Evolutionary conservation across 495 filamentous ascomycete genomes (phyloP).

Genomic region (Hypoxylon fragiforme): DNA sequence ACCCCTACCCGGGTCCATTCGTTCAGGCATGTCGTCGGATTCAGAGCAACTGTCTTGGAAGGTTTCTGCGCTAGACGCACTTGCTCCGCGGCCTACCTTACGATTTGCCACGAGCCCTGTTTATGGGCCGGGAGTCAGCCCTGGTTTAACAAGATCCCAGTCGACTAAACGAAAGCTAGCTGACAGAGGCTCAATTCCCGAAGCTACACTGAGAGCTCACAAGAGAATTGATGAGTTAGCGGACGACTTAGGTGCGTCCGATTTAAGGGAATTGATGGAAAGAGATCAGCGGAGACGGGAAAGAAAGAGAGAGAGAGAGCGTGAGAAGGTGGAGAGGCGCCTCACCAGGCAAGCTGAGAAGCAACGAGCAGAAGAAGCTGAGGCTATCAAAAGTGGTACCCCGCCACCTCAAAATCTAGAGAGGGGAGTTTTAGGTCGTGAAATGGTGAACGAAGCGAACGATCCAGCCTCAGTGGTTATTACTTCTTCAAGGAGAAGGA

Average conservation of each 20-base stretch:
- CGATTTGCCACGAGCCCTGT: conserved; percentile 69
- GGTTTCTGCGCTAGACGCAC: conserved; percentile 70
- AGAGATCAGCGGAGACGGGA: conserved; percentile 78
- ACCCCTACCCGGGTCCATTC: conserved; percentile 69
- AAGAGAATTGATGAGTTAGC: conserved; percentile 79
- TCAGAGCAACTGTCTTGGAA: conserved; percentile 74
- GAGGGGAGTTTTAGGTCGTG: conserved; percentile 57
- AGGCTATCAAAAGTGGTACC: conserved; percentile 45
- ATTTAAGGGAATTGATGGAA: conserved; percentile 81
- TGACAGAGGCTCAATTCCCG: conserved; percentile 56
- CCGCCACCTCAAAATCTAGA: conserved; percentile 57
- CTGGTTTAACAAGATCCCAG: conserved; percentile 38
- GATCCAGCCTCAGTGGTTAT: conserved; percentile 49
- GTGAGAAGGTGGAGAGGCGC: conserved; percentile 68
- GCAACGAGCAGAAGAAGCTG: conserved; percentile 54
- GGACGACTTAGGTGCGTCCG: conserved; percentile 77
- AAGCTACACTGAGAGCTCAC: conserved; percentile 67
- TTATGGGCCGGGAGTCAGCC: conserved; percentile 34
- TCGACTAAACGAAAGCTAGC: conserved; percentile 48
- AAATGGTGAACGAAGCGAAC: conserved; percentile 48
- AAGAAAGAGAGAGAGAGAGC: conserved; percentile 69
- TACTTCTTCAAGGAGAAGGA: conserved; percentile 49
- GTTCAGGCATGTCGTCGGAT: conserved; percentile 70
- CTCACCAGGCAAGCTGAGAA: conserved; percentile 71
- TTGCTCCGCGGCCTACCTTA: conserved; percentile 79